These are phyloP conservation scores for Fusarium nisikadoi DNA, from an alignment of 2,329 filamentous ascomycete genomes.

Conservation along the genomic window DNA sequence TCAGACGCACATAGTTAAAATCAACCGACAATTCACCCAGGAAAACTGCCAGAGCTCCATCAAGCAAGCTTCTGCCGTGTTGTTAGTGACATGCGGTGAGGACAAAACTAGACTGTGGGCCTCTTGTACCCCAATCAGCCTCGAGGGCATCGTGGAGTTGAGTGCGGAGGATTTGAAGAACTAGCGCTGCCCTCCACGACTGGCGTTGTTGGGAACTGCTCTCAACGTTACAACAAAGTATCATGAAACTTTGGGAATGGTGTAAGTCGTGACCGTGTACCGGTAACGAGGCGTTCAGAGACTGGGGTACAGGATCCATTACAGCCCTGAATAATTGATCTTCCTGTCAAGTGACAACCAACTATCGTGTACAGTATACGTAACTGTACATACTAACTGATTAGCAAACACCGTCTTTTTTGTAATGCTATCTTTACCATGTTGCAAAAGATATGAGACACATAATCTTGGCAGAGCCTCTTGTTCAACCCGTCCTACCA, in stretches of 20 bases:
- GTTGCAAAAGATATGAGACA: background rate
- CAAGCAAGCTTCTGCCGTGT: slow-evolving; percentile 14
- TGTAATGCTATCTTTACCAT: background rate
- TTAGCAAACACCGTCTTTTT: background rate
- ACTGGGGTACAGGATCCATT: background rate
- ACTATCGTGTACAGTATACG: background rate
- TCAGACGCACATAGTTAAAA: slow-evolving; percentile 6
- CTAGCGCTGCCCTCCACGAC: slow-evolving; percentile 19
- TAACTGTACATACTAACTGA: background rate
- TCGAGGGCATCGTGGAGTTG: slow-evolving; percentile 37
- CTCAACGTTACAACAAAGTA: slow-evolving; percentile 33
- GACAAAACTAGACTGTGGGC: slow-evolving; percentile 14
- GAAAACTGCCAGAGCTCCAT: slow-evolving; percentile 35
- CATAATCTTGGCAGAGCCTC: slow-evolving; percentile 6
- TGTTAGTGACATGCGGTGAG: slow-evolving; percentile 43
- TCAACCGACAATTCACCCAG: slow-evolving; percentile 6
- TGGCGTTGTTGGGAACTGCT: slow-evolving; percentile 32
- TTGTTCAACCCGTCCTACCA: background rate
- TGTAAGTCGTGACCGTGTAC: slow-evolving; percentile 12
- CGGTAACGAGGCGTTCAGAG: background rate
- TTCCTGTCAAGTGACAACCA: background rate
- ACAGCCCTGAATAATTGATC: background rate
- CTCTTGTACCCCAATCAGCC: slow-evolving; percentile 34
- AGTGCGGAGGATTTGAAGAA: slow-evolving; percentile 39
- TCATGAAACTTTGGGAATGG: slow-evolving; percentile 22